phyloP scores from a whole-genome alignment of 2,329 filamentous ascomycete genomes.

The Calonectria hawksworthii region DNA sequence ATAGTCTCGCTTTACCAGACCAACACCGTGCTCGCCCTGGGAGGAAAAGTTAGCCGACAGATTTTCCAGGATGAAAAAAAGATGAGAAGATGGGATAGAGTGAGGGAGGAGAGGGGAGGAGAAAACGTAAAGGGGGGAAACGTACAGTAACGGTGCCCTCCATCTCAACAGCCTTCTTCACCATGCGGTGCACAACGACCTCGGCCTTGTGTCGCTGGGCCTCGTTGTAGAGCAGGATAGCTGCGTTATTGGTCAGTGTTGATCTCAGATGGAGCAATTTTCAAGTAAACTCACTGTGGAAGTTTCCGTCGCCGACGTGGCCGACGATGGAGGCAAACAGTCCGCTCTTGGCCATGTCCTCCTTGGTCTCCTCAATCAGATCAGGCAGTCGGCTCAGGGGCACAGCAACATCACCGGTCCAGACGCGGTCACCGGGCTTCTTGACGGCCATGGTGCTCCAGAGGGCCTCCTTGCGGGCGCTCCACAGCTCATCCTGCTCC shows the following conservation, averaged over 20 bases:
- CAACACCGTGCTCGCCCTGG: constrained; percentile 85
- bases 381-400: constrained; percentile 81
- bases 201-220: constrained; percentile 76
- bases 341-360: constrained; percentile 58
- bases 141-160: constrained; percentile 84
- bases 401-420: constrained; percentile 90
- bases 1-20: constrained; percentile 88
- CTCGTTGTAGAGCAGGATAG: constrained; percentile 74
- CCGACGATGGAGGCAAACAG: constrained; percentile 71
- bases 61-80: neutral
- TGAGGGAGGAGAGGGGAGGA: too few species aligned
- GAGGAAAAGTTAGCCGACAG: neutral
- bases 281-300: constrained; percentile 66
- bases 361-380: constrained; percentile 81
- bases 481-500: constrained; percentile 86
- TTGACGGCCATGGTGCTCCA: constrained; percentile 83
- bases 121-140: neutral
- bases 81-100: neutral
- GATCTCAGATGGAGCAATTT: neutral
- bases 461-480: constrained; percentile 85
- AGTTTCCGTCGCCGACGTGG: constrained; percentile 84
- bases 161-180: constrained; percentile 86
- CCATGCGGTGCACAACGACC: constrained; percentile 84
- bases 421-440: constrained; percentile 78
- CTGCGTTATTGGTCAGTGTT: constrained; percentile 43